A percentile compares a stretch with the other conserved stretches of the same genome.
Conservation (phyloP, 176 grass and related monocot genomes). For the Elymus sibiricus region DNA sequence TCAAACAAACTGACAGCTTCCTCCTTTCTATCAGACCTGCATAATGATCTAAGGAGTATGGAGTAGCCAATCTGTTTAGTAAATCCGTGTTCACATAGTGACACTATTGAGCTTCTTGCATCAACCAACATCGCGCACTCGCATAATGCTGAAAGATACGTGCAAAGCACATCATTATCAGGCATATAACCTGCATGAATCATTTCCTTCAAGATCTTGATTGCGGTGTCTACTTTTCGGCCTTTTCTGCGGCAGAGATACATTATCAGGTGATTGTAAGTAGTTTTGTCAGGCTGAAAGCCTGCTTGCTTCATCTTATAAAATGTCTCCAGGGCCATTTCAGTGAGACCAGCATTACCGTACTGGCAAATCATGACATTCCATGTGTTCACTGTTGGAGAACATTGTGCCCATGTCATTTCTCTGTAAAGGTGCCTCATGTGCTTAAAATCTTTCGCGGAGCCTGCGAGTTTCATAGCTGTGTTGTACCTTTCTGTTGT, state of each 20-base stretch:
- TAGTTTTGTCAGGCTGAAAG: slow-evolving; percentile 53
- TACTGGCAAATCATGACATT: slow-evolving; percentile 86
- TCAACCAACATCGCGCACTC: slow-evolving; percentile 56
- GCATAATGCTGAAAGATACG: slow-evolving; percentile 70
- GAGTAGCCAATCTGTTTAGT: slow-evolving; percentile 50
- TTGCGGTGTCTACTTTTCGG: slow-evolving; percentile 55
- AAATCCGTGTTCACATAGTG: slow-evolving; percentile 66
- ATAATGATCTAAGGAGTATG: slow-evolving; percentile 67
- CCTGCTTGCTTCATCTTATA: slow-evolving; percentile 56
- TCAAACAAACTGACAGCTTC: slow-evolving; percentile 53
- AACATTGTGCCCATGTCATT: slow-evolving; percentile 59
- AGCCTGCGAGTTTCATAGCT: slow-evolving; percentile 83
- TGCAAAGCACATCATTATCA: slow-evolving; percentile 45
- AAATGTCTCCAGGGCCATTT: slow-evolving; percentile 62
- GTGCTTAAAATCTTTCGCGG: slow-evolving; percentile 83
- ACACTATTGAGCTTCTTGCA: slow-evolving; percentile 49
- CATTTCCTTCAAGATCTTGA: slow-evolving; percentile 82
- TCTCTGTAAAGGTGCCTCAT: slow-evolving; percentile 80
- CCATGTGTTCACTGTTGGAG: slow-evolving; percentile 65
- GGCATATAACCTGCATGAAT: slow-evolving; percentile 44
- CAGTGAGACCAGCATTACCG: slow-evolving; percentile 74
- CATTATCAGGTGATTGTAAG: slow-evolving; percentile 70
- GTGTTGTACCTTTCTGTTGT: slow-evolving; percentile 63
- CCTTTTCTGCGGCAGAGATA: slow-evolving; percentile 72
- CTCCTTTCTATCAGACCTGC: slow-evolving; percentile 56